Percentiles rank a stretch among this genome's conserved stretches.
Evolutionary conservation across 345 rosid species (phyloP).

Genomic region (Adansonia digitata): DNA sequence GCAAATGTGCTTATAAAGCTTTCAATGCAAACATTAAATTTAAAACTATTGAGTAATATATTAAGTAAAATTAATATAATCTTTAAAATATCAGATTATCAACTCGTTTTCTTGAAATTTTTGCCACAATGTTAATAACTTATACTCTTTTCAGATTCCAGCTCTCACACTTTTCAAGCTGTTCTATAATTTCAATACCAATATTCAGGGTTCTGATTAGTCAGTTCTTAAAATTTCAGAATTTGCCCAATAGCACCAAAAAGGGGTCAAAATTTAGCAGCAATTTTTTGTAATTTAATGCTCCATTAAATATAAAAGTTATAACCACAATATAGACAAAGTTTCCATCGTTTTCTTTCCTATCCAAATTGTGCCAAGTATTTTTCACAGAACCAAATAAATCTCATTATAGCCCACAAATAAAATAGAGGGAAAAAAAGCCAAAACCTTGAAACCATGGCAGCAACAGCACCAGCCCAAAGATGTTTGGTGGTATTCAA

Average conservation of each 20-base stretch:
- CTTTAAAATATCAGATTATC: background rate
- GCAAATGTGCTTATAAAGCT: background rate
- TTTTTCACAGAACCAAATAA: background rate
- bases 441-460: conserved; percentile 75
- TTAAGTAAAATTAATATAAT: background rate
- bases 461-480: conserved; percentile 84
- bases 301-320: background rate
- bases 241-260: background rate
- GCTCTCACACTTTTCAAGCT: background rate
- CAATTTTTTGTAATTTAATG: background rate
- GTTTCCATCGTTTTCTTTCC: background rate
- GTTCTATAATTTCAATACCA: background rate
- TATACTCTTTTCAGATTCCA: background rate
- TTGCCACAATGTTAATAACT: background rate
- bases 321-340: background rate
- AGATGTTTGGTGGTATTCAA: conserved; percentile 76
- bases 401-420: background rate
- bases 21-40: background rate
- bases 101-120: background rate
- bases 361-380: background rate
- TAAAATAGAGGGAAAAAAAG: background rate
- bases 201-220: background rate
- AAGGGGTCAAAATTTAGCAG: background rate
- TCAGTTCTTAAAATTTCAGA: background rate
- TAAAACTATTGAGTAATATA: background rate